A percentile compares a stretch with the other conserved stretches of the same genome.
phyloP scores from a whole-genome alignment of 140 eudicot genomes.

The Bidens hawaiensis region DNA sequence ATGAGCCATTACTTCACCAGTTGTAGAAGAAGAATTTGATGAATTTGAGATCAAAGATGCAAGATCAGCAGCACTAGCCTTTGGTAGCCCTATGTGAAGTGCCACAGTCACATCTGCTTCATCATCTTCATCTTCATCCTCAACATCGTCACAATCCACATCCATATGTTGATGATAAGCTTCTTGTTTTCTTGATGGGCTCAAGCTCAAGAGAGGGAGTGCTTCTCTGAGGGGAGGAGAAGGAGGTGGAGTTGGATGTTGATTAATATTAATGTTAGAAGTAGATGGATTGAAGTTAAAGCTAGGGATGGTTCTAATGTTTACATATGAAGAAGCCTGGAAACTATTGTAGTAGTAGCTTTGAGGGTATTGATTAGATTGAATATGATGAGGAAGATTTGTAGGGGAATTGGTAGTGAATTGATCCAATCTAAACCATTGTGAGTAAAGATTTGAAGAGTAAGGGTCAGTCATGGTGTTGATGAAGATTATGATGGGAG shows the following conservation, averaged over 20 bases:
- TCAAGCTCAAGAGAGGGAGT: conserved; percentile 62
- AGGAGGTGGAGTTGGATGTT: conserved; percentile 45
- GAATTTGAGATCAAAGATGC: conserved; percentile 46
- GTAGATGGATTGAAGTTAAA: conserved; percentile 23
- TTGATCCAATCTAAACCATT: conserved; percentile 47
- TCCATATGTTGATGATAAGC: conserved; percentile 28
- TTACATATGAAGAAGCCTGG: conserved; percentile 24
- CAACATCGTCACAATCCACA: conserved; percentile 24
- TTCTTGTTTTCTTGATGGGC: conserved; percentile 42
- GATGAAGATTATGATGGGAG: conserved; percentile 17
- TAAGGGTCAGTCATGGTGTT: conserved; percentile 74
- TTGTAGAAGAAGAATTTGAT: conserved; percentile 29
- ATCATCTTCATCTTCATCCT: conserved; percentile 25
- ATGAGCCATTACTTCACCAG: conserved; percentile 14
- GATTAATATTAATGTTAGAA: conserved; percentile 23
- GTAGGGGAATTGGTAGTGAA: conserved; percentile 25
- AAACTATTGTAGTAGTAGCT: conserved; percentile 24
- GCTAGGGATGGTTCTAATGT: conserved; percentile 13
- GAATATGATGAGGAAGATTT: conserved; percentile 23
- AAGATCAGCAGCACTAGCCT: conserved; percentile 77
- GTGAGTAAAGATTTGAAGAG: conserved; percentile 56
- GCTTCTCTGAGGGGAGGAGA: conserved; percentile 88
- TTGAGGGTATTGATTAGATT: conserved; percentile 31
- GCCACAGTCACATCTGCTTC: conserved; percentile 59
- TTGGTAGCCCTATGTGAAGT: conserved; percentile 73